A percentile compares a stretch with the other conserved stretches of the same genome.
phyloP scores from a whole-genome alignment of 1,139 yeast species.

The Candida albicans region DNA sequence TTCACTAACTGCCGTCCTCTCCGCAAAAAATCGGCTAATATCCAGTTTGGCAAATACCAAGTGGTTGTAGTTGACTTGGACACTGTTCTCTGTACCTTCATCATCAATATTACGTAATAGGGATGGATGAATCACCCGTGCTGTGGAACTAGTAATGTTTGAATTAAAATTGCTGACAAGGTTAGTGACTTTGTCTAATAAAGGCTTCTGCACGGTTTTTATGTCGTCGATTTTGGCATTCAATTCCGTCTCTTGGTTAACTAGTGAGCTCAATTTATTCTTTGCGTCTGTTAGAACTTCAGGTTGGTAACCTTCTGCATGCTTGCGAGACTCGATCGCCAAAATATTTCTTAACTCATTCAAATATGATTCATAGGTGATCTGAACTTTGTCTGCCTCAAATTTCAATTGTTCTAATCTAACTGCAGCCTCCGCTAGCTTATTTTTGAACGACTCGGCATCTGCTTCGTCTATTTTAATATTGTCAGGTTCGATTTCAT shows the following conservation, averaged over 20 bases:
- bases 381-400: slow-evolving; percentile 30
- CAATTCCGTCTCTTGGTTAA: slow-evolving; percentile 18
- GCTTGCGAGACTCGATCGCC: slow-evolving; percentile 16
- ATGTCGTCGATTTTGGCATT: slow-evolving; percentile 27
- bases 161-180: slow-evolving; percentile 27
- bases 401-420: slow-evolving; percentile 22
- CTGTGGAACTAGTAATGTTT: slow-evolving; percentile 14
- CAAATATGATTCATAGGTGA: slow-evolving; percentile 28
- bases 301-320: slow-evolving; percentile 21
- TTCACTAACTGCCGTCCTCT: slow-evolving; percentile 17
- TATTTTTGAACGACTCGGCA: neutral
- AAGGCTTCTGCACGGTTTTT: slow-evolving; percentile 35
- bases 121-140: slow-evolving; percentile 8
- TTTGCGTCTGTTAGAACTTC: slow-evolving; percentile 18
- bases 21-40: slow-evolving; percentile 22
- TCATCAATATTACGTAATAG: slow-evolving; percentile 4
- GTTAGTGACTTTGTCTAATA: slow-evolving; percentile 34
- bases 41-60: slow-evolving; percentile 23
- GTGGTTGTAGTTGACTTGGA: slow-evolving; percentile 19
- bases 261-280: slow-evolving; percentile 22
- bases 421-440: slow-evolving; percentile 7
- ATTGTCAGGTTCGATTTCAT: neutral
- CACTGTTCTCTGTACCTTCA: slow-evolving; percentile 11
- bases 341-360: slow-evolving; percentile 22
- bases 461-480: no score